Evolutionary conservation across 768 basidiomycete species (phyloP).

Genomic region (Phlegmacium glaucopus): DNA sequence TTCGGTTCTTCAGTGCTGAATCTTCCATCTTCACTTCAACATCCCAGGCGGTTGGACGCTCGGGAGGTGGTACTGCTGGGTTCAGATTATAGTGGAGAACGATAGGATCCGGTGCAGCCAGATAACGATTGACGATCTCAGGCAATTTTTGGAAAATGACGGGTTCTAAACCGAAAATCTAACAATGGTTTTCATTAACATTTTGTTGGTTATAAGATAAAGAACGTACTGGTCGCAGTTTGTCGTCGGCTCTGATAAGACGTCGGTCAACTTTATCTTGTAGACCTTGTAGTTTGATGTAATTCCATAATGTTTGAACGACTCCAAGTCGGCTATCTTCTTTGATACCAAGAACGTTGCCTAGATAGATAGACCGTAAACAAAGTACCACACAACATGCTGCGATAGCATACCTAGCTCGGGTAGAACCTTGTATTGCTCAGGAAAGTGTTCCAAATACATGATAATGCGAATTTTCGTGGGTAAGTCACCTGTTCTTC

Average conservation of each 20-base stretch:
- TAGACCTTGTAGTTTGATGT: constrained; percentile 79
- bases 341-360: constrained; percentile 68
- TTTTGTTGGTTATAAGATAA: not conserved
- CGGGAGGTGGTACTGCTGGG: constrained; percentile 58
- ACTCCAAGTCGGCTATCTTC: constrained; percentile 83
- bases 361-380: constrained; percentile 28
- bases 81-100: constrained; percentile 75
- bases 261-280: constrained; percentile 82
- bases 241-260: constrained; percentile 65
- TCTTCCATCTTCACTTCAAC: constrained; percentile 90
- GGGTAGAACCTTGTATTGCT: constrained; percentile 76
- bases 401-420: constrained; percentile 57
- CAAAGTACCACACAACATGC: not conserved
- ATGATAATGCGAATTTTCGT: constrained; percentile 82
- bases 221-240: constrained; percentile 52
- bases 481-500: constrained; percentile 74
- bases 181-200: not conserved
- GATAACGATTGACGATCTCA: constrained; percentile 78
- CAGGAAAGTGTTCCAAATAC: constrained; percentile 82
- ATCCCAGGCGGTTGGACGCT: constrained; percentile 78
- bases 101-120: constrained; percentile 76
- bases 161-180: constrained; percentile 73
- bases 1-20: constrained; percentile 62
- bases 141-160: constrained; percentile 79
- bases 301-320: constrained; percentile 86